Evolutionary conservation across 2,329 filamentous ascomycete species (phyloP).

Genomic region (Penicillium sp.): DNA sequence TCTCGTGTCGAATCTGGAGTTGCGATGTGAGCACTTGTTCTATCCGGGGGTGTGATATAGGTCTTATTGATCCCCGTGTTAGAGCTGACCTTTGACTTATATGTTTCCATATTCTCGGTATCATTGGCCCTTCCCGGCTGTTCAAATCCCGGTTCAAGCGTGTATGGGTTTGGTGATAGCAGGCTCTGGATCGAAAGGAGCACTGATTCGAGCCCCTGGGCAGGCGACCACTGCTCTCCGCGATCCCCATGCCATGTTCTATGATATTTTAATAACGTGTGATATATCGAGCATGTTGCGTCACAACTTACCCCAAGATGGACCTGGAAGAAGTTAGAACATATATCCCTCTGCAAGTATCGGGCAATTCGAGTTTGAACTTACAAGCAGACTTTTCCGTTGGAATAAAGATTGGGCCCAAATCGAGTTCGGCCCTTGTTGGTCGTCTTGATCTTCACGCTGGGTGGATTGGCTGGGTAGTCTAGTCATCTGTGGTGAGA

Average conservation of each 20-base stretch:
- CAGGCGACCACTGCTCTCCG: conserved; percentile 94
- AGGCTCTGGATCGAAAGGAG: conserved; percentile 94
- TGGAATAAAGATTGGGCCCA: conserved; percentile 94
- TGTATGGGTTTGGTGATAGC: conserved; percentile 91
- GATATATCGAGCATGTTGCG: neutral
- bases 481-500: conserved; percentile 53
- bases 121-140: conserved; percentile 66
- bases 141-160: conserved; percentile 95
- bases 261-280: conserved; percentile 15
- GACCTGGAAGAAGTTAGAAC: conserved; percentile 57
- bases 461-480: conserved; percentile 70
- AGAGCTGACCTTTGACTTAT: conserved; percentile 71
- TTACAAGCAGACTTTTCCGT: conserved; percentile 88
- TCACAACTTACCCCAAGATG: conserved; percentile 70
- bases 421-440: conserved; percentile 87
- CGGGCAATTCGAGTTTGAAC: conserved; percentile 34
- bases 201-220: conserved; percentile 91
- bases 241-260: conserved; percentile 91
- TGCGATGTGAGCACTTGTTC: neutral
- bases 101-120: conserved; percentile 71
- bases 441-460: conserved; percentile 73
- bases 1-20: conserved; percentile 84
- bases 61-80: neutral
- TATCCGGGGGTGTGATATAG: neutral
- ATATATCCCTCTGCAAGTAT: neutral